A percentile compares a stretch with the other conserved stretches of the same genome.
Evolutionary conservation across 1,284 basidiomycete genomes (phyloP).

Genomic region (Puccinia brachypodii): DNA sequence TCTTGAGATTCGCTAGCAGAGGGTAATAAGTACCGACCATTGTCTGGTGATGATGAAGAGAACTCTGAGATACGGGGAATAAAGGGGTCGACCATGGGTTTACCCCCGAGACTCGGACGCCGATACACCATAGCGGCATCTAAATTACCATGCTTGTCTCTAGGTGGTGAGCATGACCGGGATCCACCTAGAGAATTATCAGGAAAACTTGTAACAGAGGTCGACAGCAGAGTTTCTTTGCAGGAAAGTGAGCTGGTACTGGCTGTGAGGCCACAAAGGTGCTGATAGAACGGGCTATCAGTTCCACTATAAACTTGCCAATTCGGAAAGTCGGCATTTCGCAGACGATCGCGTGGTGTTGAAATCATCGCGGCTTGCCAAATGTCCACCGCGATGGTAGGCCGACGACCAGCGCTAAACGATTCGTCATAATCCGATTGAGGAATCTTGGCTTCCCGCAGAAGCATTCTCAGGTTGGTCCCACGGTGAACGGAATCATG

Average conservation of each 20-base stretch:
- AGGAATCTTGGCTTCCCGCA: slow-evolving; percentile 38
- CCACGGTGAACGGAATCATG: neutral
- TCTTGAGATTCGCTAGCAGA: slow-evolving; percentile 21
- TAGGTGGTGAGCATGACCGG: neutral
- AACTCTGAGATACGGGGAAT: neutral
- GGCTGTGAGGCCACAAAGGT: neutral
- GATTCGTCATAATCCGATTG: slow-evolving; percentile 10
- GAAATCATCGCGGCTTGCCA: slow-evolving; percentile 37
- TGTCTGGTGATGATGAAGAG: neutral
- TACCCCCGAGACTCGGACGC: neutral
- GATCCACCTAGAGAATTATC: neutral
- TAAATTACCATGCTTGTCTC: neutral
- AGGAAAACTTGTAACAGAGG: neutral
- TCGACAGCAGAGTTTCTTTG: slow-evolving; percentile 13
- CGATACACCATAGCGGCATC: neutral
- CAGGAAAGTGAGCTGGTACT: slow-evolving; percentile 19
- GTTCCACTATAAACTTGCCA: slow-evolving; percentile 26
- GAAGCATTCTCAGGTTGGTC: slow-evolving; percentile 19
- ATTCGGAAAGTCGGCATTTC: neutral
- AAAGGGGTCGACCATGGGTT: neutral
- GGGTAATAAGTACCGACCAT: neutral
- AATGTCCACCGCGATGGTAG: slow-evolving; percentile 12
- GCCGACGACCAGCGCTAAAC: neutral
- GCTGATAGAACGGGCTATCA: slow-evolving; percentile 32
- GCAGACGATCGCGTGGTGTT: slow-evolving; percentile 33